Evolutionary conservation across 768 basidiomycete species (phyloP), one percentile per base, ranked within the genome.

Genomic region (Serendipita vermifera): DNA sequence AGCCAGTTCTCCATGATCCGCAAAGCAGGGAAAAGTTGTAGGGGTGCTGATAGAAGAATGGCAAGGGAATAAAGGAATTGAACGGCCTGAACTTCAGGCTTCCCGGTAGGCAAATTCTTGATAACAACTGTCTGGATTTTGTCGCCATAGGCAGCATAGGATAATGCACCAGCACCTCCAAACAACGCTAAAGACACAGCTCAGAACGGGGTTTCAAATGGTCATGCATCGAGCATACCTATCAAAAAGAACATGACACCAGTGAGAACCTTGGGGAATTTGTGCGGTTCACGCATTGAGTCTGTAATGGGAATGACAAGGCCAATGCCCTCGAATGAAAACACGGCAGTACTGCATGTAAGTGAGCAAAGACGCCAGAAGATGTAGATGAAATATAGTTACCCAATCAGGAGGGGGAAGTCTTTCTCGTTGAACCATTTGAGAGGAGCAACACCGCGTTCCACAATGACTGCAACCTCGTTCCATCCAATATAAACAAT

Each of bases 321-420:
- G 46, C 94, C 96, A 61, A 99, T 90, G 6, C 94, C 94, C 69
- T 99, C 94, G 63, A 98, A 99, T 1, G 96, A 90, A 69, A 98
- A 98, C 29, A 97, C 94, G 2, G 96, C 94, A 22, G 96, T 97
- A 5, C 92, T 90, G 59, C 36, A 59, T 38, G 56, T 59, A 3
- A 61, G 43, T 43, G 3, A 24, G 32, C 6, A 33, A 27, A 39
- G 46, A 46, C 38, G 24, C 11, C n/a, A n/a, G n/a, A n/a, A n/a
- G n/a, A 26, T 20, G 36, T 22, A 20, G 29, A 27, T 17, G 5
- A 3, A 11, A 24, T 17, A n/a, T n/a, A 70, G 82, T 61, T 62
- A 88, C 86, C 91, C 96, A 57, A 99, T 86, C 59, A 99, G 80
- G 17, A 98, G 71, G 0, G 94, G 83, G 72, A 90, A 99, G 61